These are phyloP conservation scores for Phaeomoniella chlamydospora DNA, from an alignment of 2,329 filamentous ascomycete species.

Conservation along the genomic window DNA sequence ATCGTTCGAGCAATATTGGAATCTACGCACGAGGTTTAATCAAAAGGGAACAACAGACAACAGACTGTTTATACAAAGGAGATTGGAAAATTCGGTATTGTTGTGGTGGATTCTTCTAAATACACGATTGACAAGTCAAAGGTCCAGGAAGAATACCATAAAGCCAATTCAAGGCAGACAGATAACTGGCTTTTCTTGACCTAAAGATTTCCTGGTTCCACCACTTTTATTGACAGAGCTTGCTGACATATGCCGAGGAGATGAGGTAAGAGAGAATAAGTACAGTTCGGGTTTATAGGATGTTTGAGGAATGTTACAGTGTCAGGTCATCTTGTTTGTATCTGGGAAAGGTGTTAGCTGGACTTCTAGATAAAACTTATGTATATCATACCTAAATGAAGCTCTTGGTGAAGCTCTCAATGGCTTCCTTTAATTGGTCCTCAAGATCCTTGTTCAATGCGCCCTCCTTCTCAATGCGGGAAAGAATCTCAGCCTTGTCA, in stretches of 20 bases:
- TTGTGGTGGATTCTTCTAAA: too few species aligned
- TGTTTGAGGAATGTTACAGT: background rate
- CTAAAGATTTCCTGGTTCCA: too few species aligned
- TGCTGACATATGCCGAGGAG: background rate
- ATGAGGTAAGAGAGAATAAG: background rate
- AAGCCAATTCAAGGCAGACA: too few species aligned
- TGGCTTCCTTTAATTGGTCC: slow-evolving; percentile 49
- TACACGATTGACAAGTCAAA: too few species aligned
- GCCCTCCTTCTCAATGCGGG: slow-evolving; percentile 89
- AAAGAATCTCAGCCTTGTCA: slow-evolving; percentile 73
- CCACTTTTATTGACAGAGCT: background rate
- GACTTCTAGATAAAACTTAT: background rate
- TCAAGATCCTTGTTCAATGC: slow-evolving; percentile 85
- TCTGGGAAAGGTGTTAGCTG: background rate
- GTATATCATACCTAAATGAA: slow-evolving; percentile 41
- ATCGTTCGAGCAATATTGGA: too few species aligned
- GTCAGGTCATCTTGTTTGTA: slow-evolving; percentile 1
- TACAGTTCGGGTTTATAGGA: too few species aligned
- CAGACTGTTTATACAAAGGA: too few species aligned
- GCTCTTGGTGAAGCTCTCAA: slow-evolving; percentile 79
- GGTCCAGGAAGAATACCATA: too few species aligned
- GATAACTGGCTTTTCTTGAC: too few species aligned
- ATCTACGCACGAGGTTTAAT: too few species aligned
- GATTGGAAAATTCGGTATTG: too few species aligned
- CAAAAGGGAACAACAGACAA: too few species aligned